A percentile compares a stretch with the other conserved stretches of the same genome.
Evolutionary conservation across 805 yeast genomes (phyloP).

Genomic region (Cyberlindnera euphorbiiphila): DNA sequence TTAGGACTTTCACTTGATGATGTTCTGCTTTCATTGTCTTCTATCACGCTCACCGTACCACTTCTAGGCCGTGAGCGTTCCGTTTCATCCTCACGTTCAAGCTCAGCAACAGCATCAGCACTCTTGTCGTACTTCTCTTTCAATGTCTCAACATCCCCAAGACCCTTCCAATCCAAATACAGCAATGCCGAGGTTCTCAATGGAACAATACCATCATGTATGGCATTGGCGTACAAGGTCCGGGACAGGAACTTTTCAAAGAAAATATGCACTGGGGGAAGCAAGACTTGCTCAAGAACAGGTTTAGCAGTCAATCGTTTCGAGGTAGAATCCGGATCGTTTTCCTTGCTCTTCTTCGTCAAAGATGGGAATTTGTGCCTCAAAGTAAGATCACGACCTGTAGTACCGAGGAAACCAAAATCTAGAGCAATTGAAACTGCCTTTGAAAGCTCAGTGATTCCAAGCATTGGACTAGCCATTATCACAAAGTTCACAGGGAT

Average conservation of each 20-base stretch:
- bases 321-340: constrained; percentile 5
- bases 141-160: constrained; percentile 43
- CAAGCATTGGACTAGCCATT: constrained; percentile 85
- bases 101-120: constrained; percentile 9
- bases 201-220: constrained; percentile 96
- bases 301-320: constrained; percentile 43
- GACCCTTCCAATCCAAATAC: constrained; percentile 81
- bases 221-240: constrained; percentile 83
- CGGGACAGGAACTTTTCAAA: constrained; percentile 63
- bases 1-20: not conserved
- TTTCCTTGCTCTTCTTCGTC: constrained; percentile 10
- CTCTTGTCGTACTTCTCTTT: constrained; percentile 18
- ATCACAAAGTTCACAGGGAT: constrained; percentile 78
- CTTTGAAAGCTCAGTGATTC: constrained; percentile 84
- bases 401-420: constrained; percentile 85
- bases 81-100: constrained; percentile 1
- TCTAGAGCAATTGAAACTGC: constrained; percentile 80
- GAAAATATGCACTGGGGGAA: constrained; percentile 64
- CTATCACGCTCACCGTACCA: constrained; percentile 15
- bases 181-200: constrained; percentile 82
- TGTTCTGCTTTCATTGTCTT: constrained; percentile 1
- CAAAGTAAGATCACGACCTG: constrained; percentile 88
- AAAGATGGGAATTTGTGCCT: constrained; percentile 34
- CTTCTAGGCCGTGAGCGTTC: constrained; percentile 24
- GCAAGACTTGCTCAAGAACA: constrained; percentile 68